A percentile compares a stretch with the other conserved stretches of the same genome.
phyloP scores from a whole-genome alignment of 164 flowering plant genomes.

The Vitis rotundifolia region DNA sequence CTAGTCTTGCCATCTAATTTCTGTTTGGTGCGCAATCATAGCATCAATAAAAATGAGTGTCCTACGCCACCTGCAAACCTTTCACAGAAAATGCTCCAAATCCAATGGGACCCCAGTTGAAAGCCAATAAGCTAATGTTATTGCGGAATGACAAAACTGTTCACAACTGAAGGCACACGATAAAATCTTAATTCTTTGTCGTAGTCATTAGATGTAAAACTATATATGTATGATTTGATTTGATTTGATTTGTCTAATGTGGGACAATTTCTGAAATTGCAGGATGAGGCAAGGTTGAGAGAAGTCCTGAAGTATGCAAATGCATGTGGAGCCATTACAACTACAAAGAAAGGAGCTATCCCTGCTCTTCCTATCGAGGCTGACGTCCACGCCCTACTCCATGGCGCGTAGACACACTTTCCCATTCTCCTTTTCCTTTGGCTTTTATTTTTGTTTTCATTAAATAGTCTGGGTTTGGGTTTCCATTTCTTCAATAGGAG shows the following conservation, averaged over 20 bases:
- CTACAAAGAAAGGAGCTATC: conserved; percentile 93
- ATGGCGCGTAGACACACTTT: conserved; percentile 19
- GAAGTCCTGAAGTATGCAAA: conserved; percentile 61
- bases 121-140: too few species aligned
- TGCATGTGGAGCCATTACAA: conserved; percentile 96
- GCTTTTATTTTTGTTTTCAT: conserved; percentile 1
- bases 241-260: not conserved
- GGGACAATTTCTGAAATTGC: conserved; percentile 9
- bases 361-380: conserved; percentile 80
- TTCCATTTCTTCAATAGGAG: not conserved
- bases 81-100: too few species aligned
- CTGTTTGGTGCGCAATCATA: too few species aligned
- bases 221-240: not conserved
- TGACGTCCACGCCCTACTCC: conserved; percentile 47
- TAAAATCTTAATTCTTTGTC: too few species aligned
- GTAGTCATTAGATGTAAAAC: too few species aligned
- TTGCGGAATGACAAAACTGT: too few species aligned
- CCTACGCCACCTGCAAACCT: too few species aligned
- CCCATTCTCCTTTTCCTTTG: not conserved
- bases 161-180: too few species aligned
- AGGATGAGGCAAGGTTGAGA: conserved; percentile 75
- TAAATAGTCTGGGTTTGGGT: not conserved
- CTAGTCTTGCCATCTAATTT: too few species aligned
- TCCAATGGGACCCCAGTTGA: too few species aligned
- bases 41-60: too few species aligned